These are phyloP conservation scores for Claviceps sp. DNA, from an alignment of 2,329 filamentous ascomycete genomes.

Conservation along the genomic window DNA sequence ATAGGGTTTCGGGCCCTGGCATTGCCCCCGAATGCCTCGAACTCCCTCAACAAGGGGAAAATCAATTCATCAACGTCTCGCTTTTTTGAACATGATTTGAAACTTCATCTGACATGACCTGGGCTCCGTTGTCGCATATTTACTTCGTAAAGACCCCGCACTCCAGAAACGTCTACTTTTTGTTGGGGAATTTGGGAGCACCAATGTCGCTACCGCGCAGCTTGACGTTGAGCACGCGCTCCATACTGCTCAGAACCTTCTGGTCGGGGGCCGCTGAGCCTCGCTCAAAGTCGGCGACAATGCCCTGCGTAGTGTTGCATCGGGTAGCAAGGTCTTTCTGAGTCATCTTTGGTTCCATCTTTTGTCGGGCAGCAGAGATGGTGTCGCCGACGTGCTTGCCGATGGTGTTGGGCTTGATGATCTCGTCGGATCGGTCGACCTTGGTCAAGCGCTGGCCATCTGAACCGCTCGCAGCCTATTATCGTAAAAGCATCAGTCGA, in stretches of 20 bases:
- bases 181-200: slow-evolving; percentile 68
- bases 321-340: slow-evolving; percentile 79
- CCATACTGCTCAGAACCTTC: slow-evolving; percentile 65
- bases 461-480: slow-evolving; percentile 15
- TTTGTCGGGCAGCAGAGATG: slow-evolving; percentile 66
- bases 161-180: slow-evolving; percentile 25
- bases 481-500: slow-evolving; percentile 8
- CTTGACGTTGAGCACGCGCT: slow-evolving; percentile 78
- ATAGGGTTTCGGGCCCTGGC: slow-evolving; percentile 1
- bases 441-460: slow-evolving; percentile 96
- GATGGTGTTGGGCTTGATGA: slow-evolving; percentile 91
- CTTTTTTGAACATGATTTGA: slow-evolving; percentile 2
- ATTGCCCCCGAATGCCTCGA: too few relatives aligned
- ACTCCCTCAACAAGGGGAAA: neutral
- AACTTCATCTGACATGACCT: neutral
- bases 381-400: slow-evolving; percentile 68
- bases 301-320: slow-evolving; percentile 71
- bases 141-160: neutral
- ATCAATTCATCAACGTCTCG: neutral
- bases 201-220: slow-evolving; percentile 78
- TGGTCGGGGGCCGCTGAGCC: slow-evolving; percentile 69
- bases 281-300: slow-evolving; percentile 77
- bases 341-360: slow-evolving; percentile 87
- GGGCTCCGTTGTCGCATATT: neutral
- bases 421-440: slow-evolving; percentile 93